Conservation (phyloP, 176 grass and related monocot genomes). For the maize (Zea mays) region Zm-B73-REFERENCE-NAM-5.0 NC_050102.1:177642001-177642500, state of each 20-base stretch:
- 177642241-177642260: background rate
- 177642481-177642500: slow-evolving; percentile 71
- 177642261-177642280: background rate
- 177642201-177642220: too few relatives aligned
- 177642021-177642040: background rate
- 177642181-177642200: background rate
- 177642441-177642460: slow-evolving; percentile 72
- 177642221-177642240: too few relatives aligned
- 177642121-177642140: slow-evolving; percentile 23
- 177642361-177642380: background rate
- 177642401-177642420: background rate
- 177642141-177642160: background rate
- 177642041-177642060: background rate
- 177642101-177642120: background rate
- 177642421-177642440: slow-evolving; percentile 46
- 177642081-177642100: background rate
- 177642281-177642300: background rate
- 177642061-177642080: background rate
- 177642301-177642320: background rate
- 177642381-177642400: background rate
- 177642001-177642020: background rate
- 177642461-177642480: slow-evolving; percentile 70
- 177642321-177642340: background rate
- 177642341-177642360: background rate
- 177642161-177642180: background rate